A percentile compares a stretch with the other conserved stretches of the same genome.
Conservation (phyloP, 371 early-diverging fungal species). For the Synchytrium microbalum region DNA sequence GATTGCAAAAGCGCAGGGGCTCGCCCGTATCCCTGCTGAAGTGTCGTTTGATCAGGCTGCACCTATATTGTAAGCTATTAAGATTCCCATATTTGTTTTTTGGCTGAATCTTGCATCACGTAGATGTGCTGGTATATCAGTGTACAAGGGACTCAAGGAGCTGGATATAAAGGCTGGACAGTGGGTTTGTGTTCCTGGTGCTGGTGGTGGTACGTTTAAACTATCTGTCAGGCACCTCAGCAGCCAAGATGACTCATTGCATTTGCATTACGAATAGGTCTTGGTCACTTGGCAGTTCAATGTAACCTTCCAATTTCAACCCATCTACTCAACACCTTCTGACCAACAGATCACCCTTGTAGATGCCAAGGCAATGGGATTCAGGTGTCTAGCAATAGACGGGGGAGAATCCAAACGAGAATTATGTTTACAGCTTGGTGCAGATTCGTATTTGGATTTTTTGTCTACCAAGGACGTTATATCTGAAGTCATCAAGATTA, state of each 20-base stretch:
- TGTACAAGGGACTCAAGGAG: neutral
- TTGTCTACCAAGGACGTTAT: neutral
- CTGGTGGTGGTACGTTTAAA: neutral
- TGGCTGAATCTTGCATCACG: neutral
- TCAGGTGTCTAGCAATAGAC: neutral
- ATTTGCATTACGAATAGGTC: neutral
- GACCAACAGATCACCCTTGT: too few relatives aligned
- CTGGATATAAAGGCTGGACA: neutral
- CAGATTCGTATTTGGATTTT: neutral
- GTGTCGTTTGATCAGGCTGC: neutral
- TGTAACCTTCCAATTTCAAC: neutral
- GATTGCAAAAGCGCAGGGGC: conserved; percentile 1
- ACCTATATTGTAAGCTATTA: neutral
- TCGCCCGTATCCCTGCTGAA: neutral
- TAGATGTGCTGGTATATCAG: neutral
- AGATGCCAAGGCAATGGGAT: neutral
- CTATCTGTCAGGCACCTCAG: neutral
- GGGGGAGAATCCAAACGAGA: neutral
- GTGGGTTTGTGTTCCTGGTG: neutral
- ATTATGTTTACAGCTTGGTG: neutral
- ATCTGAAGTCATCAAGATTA: neutral
- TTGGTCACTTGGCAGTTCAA: neutral
- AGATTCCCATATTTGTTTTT: neutral
- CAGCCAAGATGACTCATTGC: neutral
- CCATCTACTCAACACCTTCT: too few relatives aligned